Percentiles rank a stretch among this genome's conserved stretches.
These are phyloP conservation scores for Populus trichocarpa DNA, from an alignment of 441 rosid genomes.

Conservation along the genomic window DNA sequence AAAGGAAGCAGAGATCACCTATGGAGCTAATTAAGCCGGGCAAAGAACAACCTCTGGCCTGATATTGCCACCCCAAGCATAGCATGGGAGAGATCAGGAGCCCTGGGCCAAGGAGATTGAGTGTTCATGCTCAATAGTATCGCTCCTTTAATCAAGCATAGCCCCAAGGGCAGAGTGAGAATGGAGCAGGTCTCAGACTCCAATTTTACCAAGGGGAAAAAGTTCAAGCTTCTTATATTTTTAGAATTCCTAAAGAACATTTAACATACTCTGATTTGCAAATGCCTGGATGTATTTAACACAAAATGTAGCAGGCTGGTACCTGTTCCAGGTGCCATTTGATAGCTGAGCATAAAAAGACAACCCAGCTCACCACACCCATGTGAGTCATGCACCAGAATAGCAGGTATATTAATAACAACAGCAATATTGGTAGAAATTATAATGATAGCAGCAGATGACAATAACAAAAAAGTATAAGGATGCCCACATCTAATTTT, in stretches of 20 bases:
- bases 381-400: neutral
- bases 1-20: neutral
- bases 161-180: neutral
- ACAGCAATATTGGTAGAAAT: neutral
- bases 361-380: neutral
- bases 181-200: neutral
- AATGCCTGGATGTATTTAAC: neutral
- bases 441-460: neutral
- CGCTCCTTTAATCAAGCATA: neutral
- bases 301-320: neutral
- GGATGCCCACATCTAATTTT: neutral
- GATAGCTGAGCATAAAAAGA: neutral
- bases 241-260: neutral
- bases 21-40: neutral
- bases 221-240: neutral
- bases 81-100: no score
- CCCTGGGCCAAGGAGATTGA: neutral
- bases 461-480: neutral
- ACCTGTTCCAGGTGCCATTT: neutral
- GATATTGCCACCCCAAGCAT: neutral
- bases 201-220: neutral
- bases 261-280: neutral
- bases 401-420: neutral
- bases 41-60: neutral
- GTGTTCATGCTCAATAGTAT: neutral